These are phyloP conservation scores for Emergomyces africanus DNA, from an alignment of 2,329 filamentous ascomycete genomes.

Conservation along the genomic window DNA sequence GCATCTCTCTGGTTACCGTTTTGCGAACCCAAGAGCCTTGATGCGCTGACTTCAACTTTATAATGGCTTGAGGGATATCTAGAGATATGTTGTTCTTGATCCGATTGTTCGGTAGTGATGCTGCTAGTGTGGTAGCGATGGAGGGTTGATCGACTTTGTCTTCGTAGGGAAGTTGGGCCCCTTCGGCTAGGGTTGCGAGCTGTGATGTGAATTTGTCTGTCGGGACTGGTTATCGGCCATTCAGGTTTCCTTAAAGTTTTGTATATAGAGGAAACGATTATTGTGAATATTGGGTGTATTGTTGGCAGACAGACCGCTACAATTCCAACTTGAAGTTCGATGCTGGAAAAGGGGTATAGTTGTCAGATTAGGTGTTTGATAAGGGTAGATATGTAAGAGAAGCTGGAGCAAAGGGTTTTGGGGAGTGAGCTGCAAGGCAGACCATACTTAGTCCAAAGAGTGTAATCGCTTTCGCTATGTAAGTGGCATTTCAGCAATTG, in stretches of 20 bases:
- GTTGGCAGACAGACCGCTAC: slow-evolving; percentile 30
- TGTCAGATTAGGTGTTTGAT: not conserved
- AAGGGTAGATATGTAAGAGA: not conserved
- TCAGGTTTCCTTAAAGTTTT: not conserved
- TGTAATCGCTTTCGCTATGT: slow-evolving; percentile 8
- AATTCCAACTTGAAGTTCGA: slow-evolving; percentile 31
- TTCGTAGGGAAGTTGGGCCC: slow-evolving; percentile 1
- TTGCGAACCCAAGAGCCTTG: not conserved
- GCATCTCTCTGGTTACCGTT: not conserved
- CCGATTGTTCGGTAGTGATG: not conserved
- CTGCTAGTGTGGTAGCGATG: not conserved
- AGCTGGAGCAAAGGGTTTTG: not conserved
- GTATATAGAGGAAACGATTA: slow-evolving; percentile 4
- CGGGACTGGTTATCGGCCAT: not conserved
- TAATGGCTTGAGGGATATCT: slow-evolving; percentile 6
- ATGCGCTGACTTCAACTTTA: slow-evolving; percentile 10
- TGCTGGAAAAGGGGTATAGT: slow-evolving; percentile 14
- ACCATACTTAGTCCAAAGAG: slow-evolving; percentile 13
- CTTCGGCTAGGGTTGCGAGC: slow-evolving; percentile 1
- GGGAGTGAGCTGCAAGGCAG: not conserved
- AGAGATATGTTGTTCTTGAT: not conserved
- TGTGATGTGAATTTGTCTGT: not conserved
- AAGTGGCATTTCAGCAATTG: not conserved
- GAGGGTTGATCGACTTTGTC: not conserved
- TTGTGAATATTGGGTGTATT: slow-evolving; percentile 25